Evolutionary conservation across 768 basidiomycete species (phyloP).

Genomic region (Russula vinacea): DNA sequence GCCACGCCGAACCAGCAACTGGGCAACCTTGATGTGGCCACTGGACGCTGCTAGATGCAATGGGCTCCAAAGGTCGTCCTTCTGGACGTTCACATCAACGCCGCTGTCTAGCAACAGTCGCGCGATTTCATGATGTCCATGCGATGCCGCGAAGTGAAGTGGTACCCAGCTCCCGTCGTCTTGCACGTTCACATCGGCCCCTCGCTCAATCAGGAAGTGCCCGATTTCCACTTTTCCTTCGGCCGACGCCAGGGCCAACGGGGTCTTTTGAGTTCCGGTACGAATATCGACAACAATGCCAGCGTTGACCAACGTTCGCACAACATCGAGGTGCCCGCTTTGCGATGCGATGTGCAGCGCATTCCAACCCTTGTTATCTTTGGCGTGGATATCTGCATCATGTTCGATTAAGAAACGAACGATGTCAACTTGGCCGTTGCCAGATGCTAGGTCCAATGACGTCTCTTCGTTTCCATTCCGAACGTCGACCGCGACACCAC

Average conservation of each 20-base stretch:
- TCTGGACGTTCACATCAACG: neutral
- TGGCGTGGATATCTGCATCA: neutral
- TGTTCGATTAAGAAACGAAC: slow-evolving; percentile 6
- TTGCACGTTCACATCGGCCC: slow-evolving; percentile 1
- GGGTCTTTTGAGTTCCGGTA: neutral
- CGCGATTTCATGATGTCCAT: neutral
- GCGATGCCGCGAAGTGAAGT: neutral
- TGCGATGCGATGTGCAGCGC: slow-evolving; percentile 1
- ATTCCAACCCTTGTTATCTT: neutral
- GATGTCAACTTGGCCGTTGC: slow-evolving; percentile 4
- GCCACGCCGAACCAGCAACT: neutral
- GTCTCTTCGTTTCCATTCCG: neutral
- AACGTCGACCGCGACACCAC: neutral
- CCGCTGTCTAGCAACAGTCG: slow-evolving; percentile 1
- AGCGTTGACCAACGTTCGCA: neutral
- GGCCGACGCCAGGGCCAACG: neutral
- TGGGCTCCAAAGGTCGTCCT: neutral
- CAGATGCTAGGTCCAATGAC: neutral
- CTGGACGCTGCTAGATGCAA: neutral
- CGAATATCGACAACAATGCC: neutral
- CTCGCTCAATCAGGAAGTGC: slow-evolving; percentile 7
- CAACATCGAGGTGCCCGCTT: slow-evolving; percentile 5
- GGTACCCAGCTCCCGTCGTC: neutral
- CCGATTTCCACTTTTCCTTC: neutral
- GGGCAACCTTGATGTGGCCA: neutral